Percentiles rank a stretch among this genome's conserved stretches.
Evolutionary conservation across 129 eudicot genomes (phyloP).

Genomic region (Escallonia rubra): DNA sequence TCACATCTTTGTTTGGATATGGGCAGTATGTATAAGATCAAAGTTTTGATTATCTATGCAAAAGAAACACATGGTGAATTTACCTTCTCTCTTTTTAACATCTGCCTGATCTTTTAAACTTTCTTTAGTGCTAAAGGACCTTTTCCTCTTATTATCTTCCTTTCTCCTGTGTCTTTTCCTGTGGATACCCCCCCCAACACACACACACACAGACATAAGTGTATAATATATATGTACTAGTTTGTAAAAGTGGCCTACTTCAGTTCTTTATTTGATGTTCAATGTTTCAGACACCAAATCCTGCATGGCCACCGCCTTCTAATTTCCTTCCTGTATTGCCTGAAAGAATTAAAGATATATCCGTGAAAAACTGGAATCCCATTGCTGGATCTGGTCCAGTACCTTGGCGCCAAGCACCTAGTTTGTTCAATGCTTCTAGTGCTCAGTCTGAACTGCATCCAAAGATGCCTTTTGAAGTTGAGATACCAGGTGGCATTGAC

Average conservation of each 20-base stretch:
- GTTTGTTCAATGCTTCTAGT: slow-evolving; percentile 35
- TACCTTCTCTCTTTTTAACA: too few relatives aligned
- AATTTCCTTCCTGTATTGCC: slow-evolving; percentile 39
- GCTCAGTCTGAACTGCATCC: slow-evolving; percentile 35
- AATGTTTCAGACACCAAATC: slow-evolving; percentile 69
- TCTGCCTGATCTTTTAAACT: too few relatives aligned
- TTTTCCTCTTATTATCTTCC: too few relatives aligned
- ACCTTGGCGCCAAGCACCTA: slow-evolving; percentile 77
- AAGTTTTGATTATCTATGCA: too few relatives aligned
- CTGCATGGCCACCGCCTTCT: slow-evolving; percentile 76
- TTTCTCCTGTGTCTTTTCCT: not conserved
- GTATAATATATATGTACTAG: too few relatives aligned
- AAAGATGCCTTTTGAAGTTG: slow-evolving; percentile 26
- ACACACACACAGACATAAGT: too few relatives aligned
- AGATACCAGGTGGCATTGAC: slow-evolving; percentile 27
- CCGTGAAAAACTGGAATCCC: slow-evolving; percentile 47
- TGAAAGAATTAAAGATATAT: slow-evolving; percentile 50
- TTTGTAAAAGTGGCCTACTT: not conserved
- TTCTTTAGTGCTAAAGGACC: too few relatives aligned
- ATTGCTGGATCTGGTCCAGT: slow-evolving; percentile 67
- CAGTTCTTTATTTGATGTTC: not conserved
- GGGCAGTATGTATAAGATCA: too few relatives aligned
- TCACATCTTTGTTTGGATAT: too few relatives aligned
- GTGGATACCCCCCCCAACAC: not conserved
- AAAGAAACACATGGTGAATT: too few relatives aligned